Conservation (phyloP, 495 filamentous ascomycete species). For the Podospora pseudoanserina region DNA sequence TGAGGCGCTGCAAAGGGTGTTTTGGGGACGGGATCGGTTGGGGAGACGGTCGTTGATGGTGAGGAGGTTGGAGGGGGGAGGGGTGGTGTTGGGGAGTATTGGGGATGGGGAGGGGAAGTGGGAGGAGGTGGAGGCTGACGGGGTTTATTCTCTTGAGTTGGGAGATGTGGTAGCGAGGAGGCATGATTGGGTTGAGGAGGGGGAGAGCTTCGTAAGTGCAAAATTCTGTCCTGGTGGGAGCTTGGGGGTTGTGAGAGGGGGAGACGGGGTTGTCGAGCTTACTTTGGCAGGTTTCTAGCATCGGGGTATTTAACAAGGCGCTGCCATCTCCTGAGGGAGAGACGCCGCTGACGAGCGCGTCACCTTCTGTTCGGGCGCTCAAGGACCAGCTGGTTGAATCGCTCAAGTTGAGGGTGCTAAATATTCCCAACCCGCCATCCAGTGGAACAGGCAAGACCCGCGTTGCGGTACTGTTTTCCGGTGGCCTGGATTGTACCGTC, state of each 20-base stretch:
- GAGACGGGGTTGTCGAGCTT: slow-evolving; percentile 35
- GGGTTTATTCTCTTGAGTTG: slow-evolving; percentile 65
- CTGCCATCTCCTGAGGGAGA: slow-evolving; percentile 34
- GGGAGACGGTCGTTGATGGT: slow-evolving; percentile 78
- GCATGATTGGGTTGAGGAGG: slow-evolving; percentile 25
- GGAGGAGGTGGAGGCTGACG: slow-evolving; percentile 78
- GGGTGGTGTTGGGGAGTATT: slow-evolving; percentile 71
- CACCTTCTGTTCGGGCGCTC: slow-evolving; percentile 54
- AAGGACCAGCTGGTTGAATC: slow-evolving; percentile 59
- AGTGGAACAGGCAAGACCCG: slow-evolving; percentile 39
- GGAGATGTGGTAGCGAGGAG: slow-evolving; percentile 2
- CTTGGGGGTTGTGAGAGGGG: not conserved
- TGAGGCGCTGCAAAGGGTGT: slow-evolving; percentile 53
- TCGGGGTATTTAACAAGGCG: slow-evolving; percentile 60
- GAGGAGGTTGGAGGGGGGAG: slow-evolving; percentile 42
- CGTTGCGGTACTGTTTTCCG: slow-evolving; percentile 86
- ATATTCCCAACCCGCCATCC: slow-evolving; percentile 60
- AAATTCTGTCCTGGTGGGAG: not conserved
- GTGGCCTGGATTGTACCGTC: slow-evolving; percentile 88
- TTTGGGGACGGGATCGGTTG: slow-evolving; percentile 80
- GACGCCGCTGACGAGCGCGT: slow-evolving; percentile 42
- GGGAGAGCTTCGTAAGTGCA: slow-evolving; percentile 41
- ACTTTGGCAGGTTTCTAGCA: slow-evolving; percentile 52
- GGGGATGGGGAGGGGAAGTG: slow-evolving; percentile 59
- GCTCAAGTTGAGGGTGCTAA: slow-evolving; percentile 58